phyloP scores from a whole-genome alignment of 148 eudicot genomes.

The Vaccinium myrtillus region DNA sequence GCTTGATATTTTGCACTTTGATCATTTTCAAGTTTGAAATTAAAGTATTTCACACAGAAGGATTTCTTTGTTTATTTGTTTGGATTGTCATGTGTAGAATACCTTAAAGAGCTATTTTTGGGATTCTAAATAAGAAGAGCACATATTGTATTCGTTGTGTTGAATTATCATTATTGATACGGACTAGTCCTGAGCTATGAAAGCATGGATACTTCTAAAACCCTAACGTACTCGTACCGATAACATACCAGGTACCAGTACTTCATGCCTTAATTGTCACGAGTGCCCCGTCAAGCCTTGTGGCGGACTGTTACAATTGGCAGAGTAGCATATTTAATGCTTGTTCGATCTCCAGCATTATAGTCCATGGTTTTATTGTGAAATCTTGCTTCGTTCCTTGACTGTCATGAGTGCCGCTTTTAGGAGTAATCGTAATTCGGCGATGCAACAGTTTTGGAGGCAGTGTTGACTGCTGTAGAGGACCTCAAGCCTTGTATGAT shows the following conservation, averaged over 20 bases:
- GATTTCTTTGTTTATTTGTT: neutral
- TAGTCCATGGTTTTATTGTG: neutral
- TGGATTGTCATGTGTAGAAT: neutral
- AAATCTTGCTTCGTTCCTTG: neutral
- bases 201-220: too few relatives aligned
- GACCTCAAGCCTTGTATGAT: neutral
- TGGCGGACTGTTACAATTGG: neutral
- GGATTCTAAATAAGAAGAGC: conserved; percentile 2
- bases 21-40: neutral
- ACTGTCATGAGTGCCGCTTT: neutral
- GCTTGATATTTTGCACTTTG: conserved; percentile 6
- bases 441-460: neutral
- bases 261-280: too few relatives aligned
- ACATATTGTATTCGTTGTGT: neutral
- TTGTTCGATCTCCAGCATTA: neutral
- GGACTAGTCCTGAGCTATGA: neutral
- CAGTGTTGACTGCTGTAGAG: neutral
- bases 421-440: neutral
- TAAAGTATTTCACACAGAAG: conserved; percentile 1
- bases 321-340: neutral
- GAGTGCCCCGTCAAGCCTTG: neutral
- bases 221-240: too few relatives aligned
- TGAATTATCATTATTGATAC: neutral
- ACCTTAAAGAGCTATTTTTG: neutral
- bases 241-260: too few relatives aligned